These are phyloP conservation scores for Xerocomus spinulosus DNA, from an alignment of 768 basidiomycete species.

Conservation along the genomic window DNA sequence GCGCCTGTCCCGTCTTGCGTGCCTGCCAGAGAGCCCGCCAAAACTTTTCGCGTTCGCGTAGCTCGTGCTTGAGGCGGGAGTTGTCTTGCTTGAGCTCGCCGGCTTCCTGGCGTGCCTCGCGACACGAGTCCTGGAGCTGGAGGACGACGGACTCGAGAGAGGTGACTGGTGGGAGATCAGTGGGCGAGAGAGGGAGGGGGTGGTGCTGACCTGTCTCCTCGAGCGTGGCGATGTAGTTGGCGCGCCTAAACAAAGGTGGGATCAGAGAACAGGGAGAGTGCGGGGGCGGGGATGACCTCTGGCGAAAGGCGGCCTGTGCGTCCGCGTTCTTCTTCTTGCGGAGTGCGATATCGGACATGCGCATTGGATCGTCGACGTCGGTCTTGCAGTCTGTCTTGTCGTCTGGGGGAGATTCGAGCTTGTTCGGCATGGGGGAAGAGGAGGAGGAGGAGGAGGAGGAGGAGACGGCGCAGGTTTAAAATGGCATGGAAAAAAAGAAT, in stretches of 20 bases:
- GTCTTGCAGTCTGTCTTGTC: conserved; percentile 35
- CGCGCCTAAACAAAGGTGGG: conserved; percentile 39
- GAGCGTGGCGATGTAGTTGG: conserved; percentile 83
- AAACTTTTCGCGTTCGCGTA: conserved; percentile 68
- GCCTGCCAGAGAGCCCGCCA: conserved; percentile 68
- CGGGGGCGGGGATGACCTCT: conserved; percentile 35
- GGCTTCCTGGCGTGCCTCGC: conserved; percentile 59
- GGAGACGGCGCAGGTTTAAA: conserved; percentile 42
- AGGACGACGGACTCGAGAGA: conserved; percentile 82
- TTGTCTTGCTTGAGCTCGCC: conserved; percentile 65
- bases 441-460: conserved; percentile 8
- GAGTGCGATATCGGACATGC: conserved; percentile 63
- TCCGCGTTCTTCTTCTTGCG: conserved; percentile 89
- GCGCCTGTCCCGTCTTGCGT: conserved; percentile 51
- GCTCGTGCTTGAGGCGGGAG: conserved; percentile 55
- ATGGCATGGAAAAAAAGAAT: conserved; percentile 62
- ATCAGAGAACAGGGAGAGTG: conserved; percentile 16
- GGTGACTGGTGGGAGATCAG: conserved; percentile 49
- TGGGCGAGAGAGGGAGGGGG: neutral
- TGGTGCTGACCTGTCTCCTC: conserved; percentile 64
- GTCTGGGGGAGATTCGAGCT: conserved; percentile 32
- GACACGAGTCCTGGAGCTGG: conserved; percentile 76
- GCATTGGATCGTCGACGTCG: conserved; percentile 34
- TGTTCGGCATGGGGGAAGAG: conserved; percentile 27
- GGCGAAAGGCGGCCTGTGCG: conserved; percentile 82